A percentile compares a stretch with the other conserved stretches of the same genome.
These are phyloP conservation scores for Chlorella sp. DNA, from an alignment of 139 green algal species.

Conservation along the genomic window DNA sequence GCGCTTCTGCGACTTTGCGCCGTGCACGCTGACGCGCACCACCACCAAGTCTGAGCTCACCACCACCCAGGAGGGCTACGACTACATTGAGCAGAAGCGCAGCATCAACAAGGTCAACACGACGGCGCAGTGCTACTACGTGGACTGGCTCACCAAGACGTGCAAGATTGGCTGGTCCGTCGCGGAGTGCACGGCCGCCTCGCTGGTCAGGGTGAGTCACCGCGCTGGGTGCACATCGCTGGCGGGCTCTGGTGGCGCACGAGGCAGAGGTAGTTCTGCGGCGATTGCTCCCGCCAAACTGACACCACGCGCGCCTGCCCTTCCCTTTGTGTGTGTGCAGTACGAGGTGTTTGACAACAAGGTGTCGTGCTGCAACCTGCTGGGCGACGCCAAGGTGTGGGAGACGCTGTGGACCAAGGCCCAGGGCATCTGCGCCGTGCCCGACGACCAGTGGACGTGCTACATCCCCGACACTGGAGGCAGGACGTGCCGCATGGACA, in stretches of 20 bases:
- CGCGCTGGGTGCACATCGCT: background rate
- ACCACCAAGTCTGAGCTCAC: background rate
- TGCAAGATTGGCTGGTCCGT: background rate
- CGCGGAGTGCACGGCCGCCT: background rate
- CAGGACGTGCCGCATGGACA: background rate
- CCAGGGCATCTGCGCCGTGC: constrained; percentile 21
- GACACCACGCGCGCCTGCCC: background rate
- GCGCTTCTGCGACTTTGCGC: background rate
- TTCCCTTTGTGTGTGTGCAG: background rate
- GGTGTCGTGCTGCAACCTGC: background rate
- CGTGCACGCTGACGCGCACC: background rate
- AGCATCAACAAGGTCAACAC: background rate
- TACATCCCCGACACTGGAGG: background rate
- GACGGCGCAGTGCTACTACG: background rate
- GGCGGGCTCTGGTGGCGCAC: background rate
- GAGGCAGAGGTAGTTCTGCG: no score
- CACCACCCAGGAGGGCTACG: background rate
- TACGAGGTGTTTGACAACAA: background rate
- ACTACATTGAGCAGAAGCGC: background rate
- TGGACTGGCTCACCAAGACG: background rate
- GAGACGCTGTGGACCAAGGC: background rate
- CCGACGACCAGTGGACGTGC: constrained; percentile 6
- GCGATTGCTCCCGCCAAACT: no score
- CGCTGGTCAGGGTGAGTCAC: background rate
- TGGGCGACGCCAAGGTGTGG: background rate